A percentile compares a stretch with the other conserved stretches of the same genome.
Conservation (phyloP, 2,329 filamentous ascomycete genomes). For the Cephalotrichum gorgonifer region DNA sequence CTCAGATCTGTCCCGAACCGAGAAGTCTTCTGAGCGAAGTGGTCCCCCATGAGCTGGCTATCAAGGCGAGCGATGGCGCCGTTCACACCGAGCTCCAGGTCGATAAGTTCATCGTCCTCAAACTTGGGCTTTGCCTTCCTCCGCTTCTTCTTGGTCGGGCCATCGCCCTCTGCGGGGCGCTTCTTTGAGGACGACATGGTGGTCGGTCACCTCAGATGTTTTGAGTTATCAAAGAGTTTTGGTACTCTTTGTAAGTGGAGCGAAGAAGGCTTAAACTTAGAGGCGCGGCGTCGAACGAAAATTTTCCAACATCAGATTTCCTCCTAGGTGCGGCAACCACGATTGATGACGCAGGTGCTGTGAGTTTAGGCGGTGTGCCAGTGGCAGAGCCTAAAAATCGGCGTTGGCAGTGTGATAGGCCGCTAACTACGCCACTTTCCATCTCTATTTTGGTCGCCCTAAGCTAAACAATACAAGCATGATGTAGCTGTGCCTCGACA, state of each 20-base stretch:
- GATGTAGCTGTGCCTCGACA: too few relatives aligned
- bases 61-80: slow-evolving; percentile 75
- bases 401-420: neutral
- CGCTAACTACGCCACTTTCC: neutral
- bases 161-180: slow-evolving; percentile 15
- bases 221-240: neutral
- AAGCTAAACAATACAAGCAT: too few relatives aligned
- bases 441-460: too few relatives aligned
- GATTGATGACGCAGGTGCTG: neutral
- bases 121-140: slow-evolving; percentile 48
- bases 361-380: neutral
- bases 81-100: slow-evolving; percentile 68
- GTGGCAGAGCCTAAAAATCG: neutral
- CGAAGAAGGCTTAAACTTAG: too few relatives aligned
- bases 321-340: too few relatives aligned
- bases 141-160: slow-evolving; percentile 25
- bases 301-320: too few relatives aligned
- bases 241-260: neutral
- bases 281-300: too few relatives aligned
- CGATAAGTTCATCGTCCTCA: slow-evolving; percentile 41
- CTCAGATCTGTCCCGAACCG: slow-evolving; percentile 75
- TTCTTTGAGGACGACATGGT: slow-evolving; percentile 38
- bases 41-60: slow-evolving; percentile 70
- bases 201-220: neutral
- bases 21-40: slow-evolving; percentile 69